A percentile compares a stretch with the other conserved stretches of the same genome.
Evolutionary conservation across 164 flowering plant genomes (phyloP).

Genomic region (Magnolia sinica): DNA sequence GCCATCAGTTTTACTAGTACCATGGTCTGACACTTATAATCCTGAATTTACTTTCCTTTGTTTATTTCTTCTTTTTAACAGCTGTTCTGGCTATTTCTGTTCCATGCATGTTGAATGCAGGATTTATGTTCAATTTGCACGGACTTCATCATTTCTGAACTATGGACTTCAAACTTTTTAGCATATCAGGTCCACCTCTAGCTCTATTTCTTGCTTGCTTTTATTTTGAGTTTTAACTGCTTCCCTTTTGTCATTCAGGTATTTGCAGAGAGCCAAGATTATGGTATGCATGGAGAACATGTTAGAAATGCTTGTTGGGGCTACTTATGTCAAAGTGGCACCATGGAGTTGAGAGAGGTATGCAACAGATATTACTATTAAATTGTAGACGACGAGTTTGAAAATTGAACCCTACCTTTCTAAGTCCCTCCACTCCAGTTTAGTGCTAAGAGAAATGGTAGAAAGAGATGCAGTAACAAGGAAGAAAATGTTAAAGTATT

Average conservation of each 20-base stretch:
- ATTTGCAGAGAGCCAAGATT: conserved; percentile 96
- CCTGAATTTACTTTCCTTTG: not conserved
- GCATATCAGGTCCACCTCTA: conserved; percentile 67
- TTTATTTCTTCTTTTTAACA: not conserved
- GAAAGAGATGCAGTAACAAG: not conserved
- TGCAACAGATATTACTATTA: not conserved
- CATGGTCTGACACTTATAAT: not conserved
- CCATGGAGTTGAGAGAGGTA: conserved; percentile 94
- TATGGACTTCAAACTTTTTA: conserved; percentile 94
- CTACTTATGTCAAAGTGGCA: conserved; percentile 93
- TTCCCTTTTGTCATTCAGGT: conserved; percentile 41
- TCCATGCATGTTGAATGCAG: conserved; percentile 38
- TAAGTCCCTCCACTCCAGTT: not conserved
- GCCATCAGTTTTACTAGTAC: not conserved
- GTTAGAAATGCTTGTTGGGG: conserved; percentile 99
- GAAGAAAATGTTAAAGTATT: too few species aligned
- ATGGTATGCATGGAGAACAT: conserved; percentile 93
- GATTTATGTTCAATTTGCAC: conserved; percentile 97
- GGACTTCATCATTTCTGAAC: conserved; percentile 86
- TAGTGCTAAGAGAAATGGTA: not conserved
- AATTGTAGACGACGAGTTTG: not conserved
- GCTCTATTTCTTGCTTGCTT: not conserved
- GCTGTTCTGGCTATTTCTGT: not conserved
- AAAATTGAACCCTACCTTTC: not conserved
- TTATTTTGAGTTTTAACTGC: conserved; percentile 7